A percentile compares a stretch with the other conserved stretches of the same genome.
phyloP scores from a whole-genome alignment of 1,139 yeast species.

The Geotrichum siamense region DNA sequence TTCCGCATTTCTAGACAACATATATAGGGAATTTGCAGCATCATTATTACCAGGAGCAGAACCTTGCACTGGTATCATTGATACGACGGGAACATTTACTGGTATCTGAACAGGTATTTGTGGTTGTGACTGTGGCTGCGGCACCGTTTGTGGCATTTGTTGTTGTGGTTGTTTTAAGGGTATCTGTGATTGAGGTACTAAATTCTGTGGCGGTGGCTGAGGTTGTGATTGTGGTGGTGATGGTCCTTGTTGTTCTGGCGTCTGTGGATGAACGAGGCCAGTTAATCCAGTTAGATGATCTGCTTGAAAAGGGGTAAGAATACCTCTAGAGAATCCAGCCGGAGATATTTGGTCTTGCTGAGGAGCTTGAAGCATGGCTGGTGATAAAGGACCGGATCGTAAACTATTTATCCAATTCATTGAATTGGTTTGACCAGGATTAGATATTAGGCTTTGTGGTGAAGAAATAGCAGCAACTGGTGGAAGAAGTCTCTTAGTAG shows the following conservation, averaged over 20 bases:
- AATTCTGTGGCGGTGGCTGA: neutral
- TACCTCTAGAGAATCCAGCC: constrained; percentile 19
- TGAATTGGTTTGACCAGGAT: constrained; percentile 19
- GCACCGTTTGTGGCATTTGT: constrained; percentile 7
- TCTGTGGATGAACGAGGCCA: constrained; percentile 16
- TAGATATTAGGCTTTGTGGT: constrained; percentile 28
- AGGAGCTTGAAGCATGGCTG: constrained; percentile 33
- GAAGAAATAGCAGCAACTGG: constrained; percentile 35
- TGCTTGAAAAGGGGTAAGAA: constrained; percentile 24
- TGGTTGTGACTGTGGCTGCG: neutral
- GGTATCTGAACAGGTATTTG: neutral
- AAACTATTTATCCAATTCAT: constrained; percentile 28
- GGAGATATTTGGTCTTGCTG: constrained; percentile 31
- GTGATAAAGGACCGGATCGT: constrained; percentile 32
- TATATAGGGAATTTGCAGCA: neutral
- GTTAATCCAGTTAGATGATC: constrained; percentile 18
- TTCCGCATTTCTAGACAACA: neutral
- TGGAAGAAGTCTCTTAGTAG: constrained; percentile 29
- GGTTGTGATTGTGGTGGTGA: constrained; percentile 9
- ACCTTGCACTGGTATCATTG: neutral
- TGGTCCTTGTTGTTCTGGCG: constrained; percentile 2
- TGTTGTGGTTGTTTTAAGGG: constrained; percentile 11
- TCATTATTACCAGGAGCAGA: neutral
- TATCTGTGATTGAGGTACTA: neutral
- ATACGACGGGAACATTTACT: neutral